Evolutionary conservation across 73 alveolate species (phyloP).

Genomic region (Paramecium pentaurelia): DNA sequence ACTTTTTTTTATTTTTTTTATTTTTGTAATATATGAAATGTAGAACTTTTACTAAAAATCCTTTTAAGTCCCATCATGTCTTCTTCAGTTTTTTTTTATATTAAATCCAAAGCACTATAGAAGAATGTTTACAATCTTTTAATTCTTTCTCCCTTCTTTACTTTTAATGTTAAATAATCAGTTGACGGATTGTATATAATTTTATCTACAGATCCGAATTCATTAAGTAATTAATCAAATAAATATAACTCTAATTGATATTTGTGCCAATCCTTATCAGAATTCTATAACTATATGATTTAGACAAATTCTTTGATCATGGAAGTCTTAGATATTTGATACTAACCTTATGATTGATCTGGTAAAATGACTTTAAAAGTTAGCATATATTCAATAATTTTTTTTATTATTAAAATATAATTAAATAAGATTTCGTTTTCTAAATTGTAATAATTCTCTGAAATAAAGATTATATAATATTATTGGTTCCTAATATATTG

Average conservation of each 20-base stretch:
- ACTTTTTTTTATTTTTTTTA: background rate
- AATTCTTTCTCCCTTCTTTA: background rate
- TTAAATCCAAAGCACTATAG: background rate
- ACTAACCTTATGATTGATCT: background rate
- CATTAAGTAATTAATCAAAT: background rate
- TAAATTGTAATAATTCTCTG: background rate
- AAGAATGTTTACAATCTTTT: background rate
- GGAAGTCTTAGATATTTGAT: background rate
- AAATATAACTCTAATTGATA: background rate
- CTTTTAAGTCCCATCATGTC: background rate
- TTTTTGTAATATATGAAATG: background rate
- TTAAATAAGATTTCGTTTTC: background rate
- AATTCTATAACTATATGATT: background rate
- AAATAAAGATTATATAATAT: background rate
- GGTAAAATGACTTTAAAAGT: background rate
- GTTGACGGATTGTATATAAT: background rate
- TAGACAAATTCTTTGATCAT: background rate
- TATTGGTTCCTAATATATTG: background rate
- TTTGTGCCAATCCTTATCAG: background rate
- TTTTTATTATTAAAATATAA: background rate
- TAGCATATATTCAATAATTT: background rate
- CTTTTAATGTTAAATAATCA: background rate
- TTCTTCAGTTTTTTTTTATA: background rate
- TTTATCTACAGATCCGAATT: background rate
- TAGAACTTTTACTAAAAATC: background rate